Evolutionary conservation across 441 rosid species (phyloP), one percentile per base, ranked within the genome.

Genomic region (Heliophila coronopifolia): DNA sequence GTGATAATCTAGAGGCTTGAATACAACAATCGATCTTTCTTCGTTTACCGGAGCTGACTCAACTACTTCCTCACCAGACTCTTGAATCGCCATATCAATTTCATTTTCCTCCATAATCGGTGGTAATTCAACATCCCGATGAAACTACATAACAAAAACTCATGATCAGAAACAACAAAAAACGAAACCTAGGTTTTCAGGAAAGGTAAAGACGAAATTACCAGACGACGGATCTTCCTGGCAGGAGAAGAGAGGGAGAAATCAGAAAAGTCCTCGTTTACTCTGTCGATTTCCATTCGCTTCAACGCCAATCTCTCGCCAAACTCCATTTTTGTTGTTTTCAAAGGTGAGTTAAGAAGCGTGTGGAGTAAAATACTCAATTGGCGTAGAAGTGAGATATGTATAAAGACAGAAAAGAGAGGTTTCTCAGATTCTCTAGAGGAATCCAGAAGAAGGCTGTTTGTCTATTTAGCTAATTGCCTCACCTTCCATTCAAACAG

Each of bases 191-290:
- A n/a, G n/a, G n/a, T n/a, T n/a, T n/a, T 44, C 1, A 24, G 5
- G 30, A 5, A 1, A 10, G 33, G 9, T 9, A 12, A 47, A 35
- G 50, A 39, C 0, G 20, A 26, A 11, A 6, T 18, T 71, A 83
- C 94, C 77, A 90, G 69, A 9, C 95, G 91, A 34, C 94, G 92
- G 66, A 86, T 81, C 71, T 86, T 90, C 5, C 63, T 53, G 23
- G 92, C 85, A 1, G 92, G 97, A 48, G 94, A 74, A 32, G 86
- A 78, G 14, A 84, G 76, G 6, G 89, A 78, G 64, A 90, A 90
- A 59, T 90, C 86, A 20, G 86, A 77, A 70, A 86, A 86, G 1
- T 86, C 96, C 10, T 86, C 78, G 56, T 72, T 71, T 4, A 76
- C 78, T 17, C 66, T 76, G 22, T 86, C 92, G 0, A 90, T 61